These are phyloP conservation scores for Vitis cinerea DNA, from an alignment of 164 flowering plant species.

Conservation along the genomic window DNA sequence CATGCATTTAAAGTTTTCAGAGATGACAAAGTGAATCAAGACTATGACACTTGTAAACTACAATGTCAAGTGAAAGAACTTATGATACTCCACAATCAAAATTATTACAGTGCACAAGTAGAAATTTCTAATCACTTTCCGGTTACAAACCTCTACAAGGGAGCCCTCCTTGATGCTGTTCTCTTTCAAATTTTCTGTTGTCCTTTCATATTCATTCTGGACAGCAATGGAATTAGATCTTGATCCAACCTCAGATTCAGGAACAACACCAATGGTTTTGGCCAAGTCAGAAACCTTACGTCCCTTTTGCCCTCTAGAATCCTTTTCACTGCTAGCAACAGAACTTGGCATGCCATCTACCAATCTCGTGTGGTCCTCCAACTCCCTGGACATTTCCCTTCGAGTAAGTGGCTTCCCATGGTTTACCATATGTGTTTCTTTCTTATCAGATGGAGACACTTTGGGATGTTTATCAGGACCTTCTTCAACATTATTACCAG, in stretches of 20 bases:
- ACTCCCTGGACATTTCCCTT: slow-evolving; percentile 21
- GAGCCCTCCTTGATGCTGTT: slow-evolving; percentile 63
- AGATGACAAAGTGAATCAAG: background rate
- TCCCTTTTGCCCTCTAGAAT: slow-evolving; percentile 27
- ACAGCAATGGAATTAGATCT: slow-evolving; percentile 14
- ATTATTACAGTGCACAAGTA: background rate
- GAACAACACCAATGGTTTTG: slow-evolving; percentile 28
- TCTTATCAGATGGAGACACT: slow-evolving; percentile 23
- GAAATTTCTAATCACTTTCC: background rate
- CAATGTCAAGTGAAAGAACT: background rate
- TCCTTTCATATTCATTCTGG: slow-evolving; percentile 20
- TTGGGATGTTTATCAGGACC: slow-evolving; percentile 14
- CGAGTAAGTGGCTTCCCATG: slow-evolving; percentile 21
- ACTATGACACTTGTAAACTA: no score
- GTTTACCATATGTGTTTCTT: slow-evolving; percentile 17
- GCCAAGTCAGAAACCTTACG: slow-evolving; percentile 31
- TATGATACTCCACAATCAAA: background rate
- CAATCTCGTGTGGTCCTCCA: slow-evolving; percentile 22
- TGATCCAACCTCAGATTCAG: slow-evolving; percentile 40
- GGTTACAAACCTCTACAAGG: slow-evolving; percentile 68
- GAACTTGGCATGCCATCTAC: slow-evolving; percentile 32
- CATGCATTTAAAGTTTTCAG: no score
- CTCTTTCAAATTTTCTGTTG: slow-evolving; percentile 22
- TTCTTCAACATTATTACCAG: slow-evolving; percentile 15
- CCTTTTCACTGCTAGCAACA: slow-evolving; percentile 28